Evolutionary conservation across 148 eudicot species (phyloP).

Genomic region (Hydrangea macrophylla): DNA sequence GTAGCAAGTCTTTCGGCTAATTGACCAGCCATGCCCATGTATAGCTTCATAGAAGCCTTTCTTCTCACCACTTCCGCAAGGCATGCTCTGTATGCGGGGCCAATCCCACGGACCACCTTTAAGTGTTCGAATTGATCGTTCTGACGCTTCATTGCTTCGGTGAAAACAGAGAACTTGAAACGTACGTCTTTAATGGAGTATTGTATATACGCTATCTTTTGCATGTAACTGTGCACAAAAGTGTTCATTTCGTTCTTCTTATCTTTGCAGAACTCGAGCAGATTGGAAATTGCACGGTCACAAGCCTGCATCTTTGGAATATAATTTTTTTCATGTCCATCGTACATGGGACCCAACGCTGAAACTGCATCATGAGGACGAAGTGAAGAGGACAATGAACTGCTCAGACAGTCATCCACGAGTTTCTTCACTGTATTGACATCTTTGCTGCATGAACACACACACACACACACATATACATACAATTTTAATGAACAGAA

Average conservation of each 20-base stretch:
- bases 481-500: background rate
- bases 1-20: conserved; percentile 95
- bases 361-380: conserved; percentile 99
- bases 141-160: conserved; percentile 89
- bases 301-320: conserved; percentile 83
- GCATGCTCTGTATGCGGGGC: conserved; percentile 85
- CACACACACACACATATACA: too few relatives aligned
- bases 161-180: conserved; percentile 79
- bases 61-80: conserved; percentile 91
- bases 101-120: conserved; percentile 72
- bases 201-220: conserved; percentile 86
- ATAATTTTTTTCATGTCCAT: conserved; percentile 73
- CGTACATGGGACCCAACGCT: conserved; percentile 94
- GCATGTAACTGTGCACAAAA: conserved; percentile 93
- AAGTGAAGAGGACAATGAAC: conserved; percentile 63
- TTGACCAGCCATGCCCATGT: conserved; percentile 98
- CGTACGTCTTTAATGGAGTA: conserved; percentile 81
- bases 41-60: conserved; percentile 93
- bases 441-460: conserved; percentile 80
- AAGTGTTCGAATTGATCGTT: conserved; percentile 75
- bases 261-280: conserved; percentile 55
- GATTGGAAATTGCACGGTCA: conserved; percentile 59
- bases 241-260: conserved; percentile 84
- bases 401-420: conserved; percentile 66
- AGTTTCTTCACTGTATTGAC: conserved; percentile 70